Percentiles rank a stretch among this genome's conserved stretches.
Evolutionary conservation across 371 early-diverging fungal species (phyloP).

Genomic region (Mortierella sp.): DNA sequence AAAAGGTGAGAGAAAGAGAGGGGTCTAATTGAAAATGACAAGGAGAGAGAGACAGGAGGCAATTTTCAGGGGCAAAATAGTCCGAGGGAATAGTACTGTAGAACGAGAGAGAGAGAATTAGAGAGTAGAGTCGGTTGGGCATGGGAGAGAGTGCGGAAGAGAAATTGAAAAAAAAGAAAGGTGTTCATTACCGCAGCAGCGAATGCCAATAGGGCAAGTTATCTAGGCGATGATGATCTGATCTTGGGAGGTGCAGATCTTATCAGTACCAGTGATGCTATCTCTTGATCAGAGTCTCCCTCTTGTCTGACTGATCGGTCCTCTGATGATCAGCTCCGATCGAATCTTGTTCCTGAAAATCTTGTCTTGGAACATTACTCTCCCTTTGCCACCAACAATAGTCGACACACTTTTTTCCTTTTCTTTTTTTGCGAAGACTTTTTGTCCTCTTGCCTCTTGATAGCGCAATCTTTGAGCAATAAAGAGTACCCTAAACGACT

Average conservation of each 20-base stretch:
- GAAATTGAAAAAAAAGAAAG: background rate
- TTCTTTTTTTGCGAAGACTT: too few relatives aligned
- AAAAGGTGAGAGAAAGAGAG: background rate
- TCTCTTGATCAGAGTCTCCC: background rate
- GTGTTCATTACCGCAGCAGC: too few relatives aligned
- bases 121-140: too few relatives aligned
- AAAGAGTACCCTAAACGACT: too few relatives aligned
- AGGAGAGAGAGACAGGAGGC: background rate
- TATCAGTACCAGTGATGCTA: background rate
- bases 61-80: background rate
- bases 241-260: background rate
- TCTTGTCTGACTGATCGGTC: background rate
- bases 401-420: too few relatives aligned
- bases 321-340: slow-evolving; percentile 9
- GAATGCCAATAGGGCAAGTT: background rate
- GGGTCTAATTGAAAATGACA: too few relatives aligned
- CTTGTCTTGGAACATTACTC: too few relatives aligned
- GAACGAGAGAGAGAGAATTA: background rate
- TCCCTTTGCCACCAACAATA: background rate
- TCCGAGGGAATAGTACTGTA: background rate
- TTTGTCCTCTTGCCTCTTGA: background rate
- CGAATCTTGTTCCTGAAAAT: slow-evolving; percentile 6
- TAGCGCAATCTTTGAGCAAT: background rate
- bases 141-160: too few relatives aligned
- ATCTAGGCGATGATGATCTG: background rate